Evolutionary conservation across 2,329 filamentous ascomycete genomes (phyloP), one percentile per base, ranked within the genome.

Genomic region (Cercospora nicotianae): DNA sequence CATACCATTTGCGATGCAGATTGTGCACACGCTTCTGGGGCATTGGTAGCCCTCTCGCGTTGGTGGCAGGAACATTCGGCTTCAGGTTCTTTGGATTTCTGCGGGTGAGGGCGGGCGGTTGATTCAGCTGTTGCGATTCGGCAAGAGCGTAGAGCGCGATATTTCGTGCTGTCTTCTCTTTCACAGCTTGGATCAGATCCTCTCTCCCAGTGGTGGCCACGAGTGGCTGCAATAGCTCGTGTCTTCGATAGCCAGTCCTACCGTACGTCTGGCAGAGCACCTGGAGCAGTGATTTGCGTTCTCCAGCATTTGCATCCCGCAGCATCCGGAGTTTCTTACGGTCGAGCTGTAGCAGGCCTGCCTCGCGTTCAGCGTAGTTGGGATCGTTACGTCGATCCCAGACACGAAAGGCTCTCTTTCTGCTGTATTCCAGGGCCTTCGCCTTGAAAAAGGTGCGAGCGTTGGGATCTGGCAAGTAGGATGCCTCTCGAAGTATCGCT

Each of bases 391-490:
- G 69, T 13, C 67, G 68, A 55, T 71, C 42, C 70, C 69, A 70
- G 5, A 62, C 64, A 42, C 68, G 70, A 53, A 64, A 65, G 28
- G 64, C 63, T 64, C 73, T 72, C 7, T 45, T 69, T 18, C 82
- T 81, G 77, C 86, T 89, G 69, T 84, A 80, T 39, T 74, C 70
- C 36, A 84, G 69, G 55, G 86, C 78, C 75, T 87, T 80, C 62
- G 80, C 73, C 67, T 80, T 80, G 76, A 87, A 80, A 77, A 84
- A 86, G 33, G 71, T 64, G 70, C 84, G 82, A 45, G 86, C 85
- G 67, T 81, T 77, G 1, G 84, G 81, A 73, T 89, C 87, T 30
- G 88, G 87, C 45, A 90, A 83, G 72, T 89, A 89, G 65, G 84
- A 83, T 69, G 82, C 83, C 79, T 89, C 85, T 67, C 87, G 84